phyloP scores from a whole-genome alignment of 495 filamentous ascomycete genomes.

The Copromyces sp. region DNA sequence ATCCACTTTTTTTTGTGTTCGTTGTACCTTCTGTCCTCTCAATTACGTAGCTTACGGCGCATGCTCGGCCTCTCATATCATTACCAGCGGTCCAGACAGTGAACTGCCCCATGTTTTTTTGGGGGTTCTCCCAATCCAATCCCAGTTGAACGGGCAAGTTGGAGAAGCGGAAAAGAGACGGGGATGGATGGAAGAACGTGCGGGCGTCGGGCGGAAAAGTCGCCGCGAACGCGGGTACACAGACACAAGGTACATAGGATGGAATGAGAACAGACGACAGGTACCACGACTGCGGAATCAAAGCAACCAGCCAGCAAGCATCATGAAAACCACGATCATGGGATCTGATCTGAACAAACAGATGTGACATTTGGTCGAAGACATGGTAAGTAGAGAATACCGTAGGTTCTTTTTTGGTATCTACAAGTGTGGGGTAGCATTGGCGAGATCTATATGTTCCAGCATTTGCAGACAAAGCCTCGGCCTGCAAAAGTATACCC shows the following conservation, averaged over 20 bases:
- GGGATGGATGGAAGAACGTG: neutral
- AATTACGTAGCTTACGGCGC: neutral
- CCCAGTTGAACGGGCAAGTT: neutral
- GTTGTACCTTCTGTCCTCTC: neutral
- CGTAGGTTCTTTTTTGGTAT: neutral
- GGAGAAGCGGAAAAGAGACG: neutral
- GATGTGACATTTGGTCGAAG: neutral
- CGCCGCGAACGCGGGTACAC: neutral
- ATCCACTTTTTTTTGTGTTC: slow-evolving; percentile 3
- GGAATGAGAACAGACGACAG: neutral
- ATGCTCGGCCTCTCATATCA: neutral
- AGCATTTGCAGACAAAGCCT: neutral
- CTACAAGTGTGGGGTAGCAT: neutral
- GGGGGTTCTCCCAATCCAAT: neutral
- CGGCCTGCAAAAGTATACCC: neutral
- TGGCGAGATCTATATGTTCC: neutral
- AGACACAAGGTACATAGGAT: neutral
- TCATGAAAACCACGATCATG: neutral
- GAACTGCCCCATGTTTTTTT: neutral
- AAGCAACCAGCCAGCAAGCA: neutral
- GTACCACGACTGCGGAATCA: neutral
- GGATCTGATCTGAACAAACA: neutral
- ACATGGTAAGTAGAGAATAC: neutral
- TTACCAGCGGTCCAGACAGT: neutral
- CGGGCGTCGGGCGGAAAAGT: neutral